These are phyloP conservation scores for Batkoa obscura DNA, from an alignment of 371 early-diverging fungal species.

Conservation along the genomic window DNA sequence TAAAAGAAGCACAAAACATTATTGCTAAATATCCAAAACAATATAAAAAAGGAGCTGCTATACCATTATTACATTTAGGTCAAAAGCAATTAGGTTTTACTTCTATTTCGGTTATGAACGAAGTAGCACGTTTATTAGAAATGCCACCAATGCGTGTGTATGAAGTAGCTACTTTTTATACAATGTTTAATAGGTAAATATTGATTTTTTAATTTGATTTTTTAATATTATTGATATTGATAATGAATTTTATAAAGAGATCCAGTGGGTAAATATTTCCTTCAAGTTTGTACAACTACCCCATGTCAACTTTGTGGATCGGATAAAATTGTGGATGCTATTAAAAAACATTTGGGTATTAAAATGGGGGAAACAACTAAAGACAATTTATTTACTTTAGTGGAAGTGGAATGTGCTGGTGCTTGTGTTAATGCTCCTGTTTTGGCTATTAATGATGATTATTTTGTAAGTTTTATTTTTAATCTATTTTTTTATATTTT, in stretches of 20 bases:
- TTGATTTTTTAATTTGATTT: not conserved
- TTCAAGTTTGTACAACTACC: slow-evolving; percentile 95
- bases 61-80: slow-evolving; percentile 88
- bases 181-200: slow-evolving; percentile 88
- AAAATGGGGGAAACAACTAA: slow-evolving; percentile 84
- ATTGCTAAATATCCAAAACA: slow-evolving; percentile 89
- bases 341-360: slow-evolving; percentile 71
- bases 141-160: slow-evolving; percentile 97
- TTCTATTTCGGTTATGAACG: slow-evolving; percentile 87
- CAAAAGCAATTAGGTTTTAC: slow-evolving; percentile 91
- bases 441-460: slow-evolving; percentile 92
- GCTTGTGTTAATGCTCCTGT: slow-evolving; percentile 98
- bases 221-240: slow-evolving; percentile 3
- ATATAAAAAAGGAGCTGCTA: slow-evolving; percentile 93
- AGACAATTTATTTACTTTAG: slow-evolving; percentile 88
- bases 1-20: slow-evolving; percentile 64
- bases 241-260: slow-evolving; percentile 21
- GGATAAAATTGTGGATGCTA: slow-evolving; percentile 67
- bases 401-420: slow-evolving; percentile 97
- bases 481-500: not conserved
- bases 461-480: slow-evolving; percentile 42
- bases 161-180: slow-evolving; percentile 98
- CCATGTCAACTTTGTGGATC: slow-evolving; percentile 93
- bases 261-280: slow-evolving; percentile 94
- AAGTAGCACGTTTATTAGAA: slow-evolving; percentile 82